These are phyloP conservation scores for Pelagophyceae sp. DNA, from an alignment of 352 stramenopile genomes.

Conservation along the genomic window DNA sequence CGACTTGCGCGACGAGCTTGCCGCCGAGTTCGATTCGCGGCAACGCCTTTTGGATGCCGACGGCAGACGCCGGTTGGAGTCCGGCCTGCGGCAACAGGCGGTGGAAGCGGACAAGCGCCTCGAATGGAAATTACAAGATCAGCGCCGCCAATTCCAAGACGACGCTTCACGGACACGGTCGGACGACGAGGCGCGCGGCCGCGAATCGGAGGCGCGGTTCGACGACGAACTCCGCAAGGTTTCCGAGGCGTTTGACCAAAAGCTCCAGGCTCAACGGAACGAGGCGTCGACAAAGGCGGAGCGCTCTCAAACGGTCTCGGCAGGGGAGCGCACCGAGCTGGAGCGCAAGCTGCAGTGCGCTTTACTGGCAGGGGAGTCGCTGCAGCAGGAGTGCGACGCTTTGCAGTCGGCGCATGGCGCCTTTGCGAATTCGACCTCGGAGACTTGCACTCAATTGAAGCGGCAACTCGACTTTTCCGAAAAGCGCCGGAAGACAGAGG, in stretches of 20 bases:
- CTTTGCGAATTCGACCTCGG: neutral
- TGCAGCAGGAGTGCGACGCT: slow-evolving; percentile 16
- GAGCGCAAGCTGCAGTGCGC: neutral
- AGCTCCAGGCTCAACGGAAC: neutral
- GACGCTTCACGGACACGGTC: too few species aligned
- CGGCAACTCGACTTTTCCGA: neutral
- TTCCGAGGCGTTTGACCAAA: too few species aligned
- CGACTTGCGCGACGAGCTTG: too few species aligned
- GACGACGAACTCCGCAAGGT: neutral
- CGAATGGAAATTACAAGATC: too few species aligned
- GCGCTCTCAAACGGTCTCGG: neutral
- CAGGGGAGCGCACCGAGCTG: neutral
- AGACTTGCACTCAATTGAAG: neutral
- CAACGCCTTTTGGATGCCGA: too few species aligned
- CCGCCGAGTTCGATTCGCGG: too few species aligned
- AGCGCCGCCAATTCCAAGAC: too few species aligned
- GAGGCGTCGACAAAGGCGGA: neutral
- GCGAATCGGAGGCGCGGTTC: neutral
- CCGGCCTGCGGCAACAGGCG: too few species aligned
- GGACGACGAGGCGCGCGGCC: neutral
- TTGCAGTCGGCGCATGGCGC: neutral
- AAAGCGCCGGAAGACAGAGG: neutral
- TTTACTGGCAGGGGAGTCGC: neutral
- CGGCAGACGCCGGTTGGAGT: too few species aligned
- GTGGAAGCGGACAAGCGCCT: too few species aligned